Conservation (phyloP, 768 basidiomycete genomes). For the Sporobolomyces roseus region DNA sequence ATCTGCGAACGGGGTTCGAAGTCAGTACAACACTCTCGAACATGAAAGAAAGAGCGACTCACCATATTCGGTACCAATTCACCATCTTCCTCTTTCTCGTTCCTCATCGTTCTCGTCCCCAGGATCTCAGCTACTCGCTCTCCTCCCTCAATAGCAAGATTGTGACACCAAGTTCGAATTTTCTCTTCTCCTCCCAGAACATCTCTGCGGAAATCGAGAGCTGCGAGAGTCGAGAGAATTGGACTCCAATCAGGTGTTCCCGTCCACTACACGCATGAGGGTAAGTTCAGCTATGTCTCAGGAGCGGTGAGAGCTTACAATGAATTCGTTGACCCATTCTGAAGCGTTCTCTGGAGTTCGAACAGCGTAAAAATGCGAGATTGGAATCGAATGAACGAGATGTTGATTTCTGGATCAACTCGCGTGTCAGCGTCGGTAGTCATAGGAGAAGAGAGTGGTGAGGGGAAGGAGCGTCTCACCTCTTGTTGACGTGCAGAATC, state of each 20-base stretch:
- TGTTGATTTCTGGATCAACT: constrained; percentile 15
- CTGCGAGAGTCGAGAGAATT: constrained; percentile 50
- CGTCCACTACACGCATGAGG: constrained; percentile 36
- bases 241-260: constrained; percentile 47
- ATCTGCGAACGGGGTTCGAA: constrained; percentile 11
- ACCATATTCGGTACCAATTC: constrained; percentile 72
- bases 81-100: constrained; percentile 50
- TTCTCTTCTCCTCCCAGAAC: constrained; percentile 66
- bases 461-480: neutral
- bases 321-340: constrained; percentile 16
- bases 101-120: constrained; percentile 63
- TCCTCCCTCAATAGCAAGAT: constrained; percentile 66
- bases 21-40: neutral
- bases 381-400: constrained; percentile 33
- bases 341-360: neutral
- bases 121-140: constrained; percentile 59
- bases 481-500: constrained; percentile 37
- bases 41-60: constrained; percentile 8
- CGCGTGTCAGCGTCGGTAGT: no score
- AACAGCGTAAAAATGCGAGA: constrained; percentile 3
- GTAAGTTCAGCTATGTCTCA: no score
- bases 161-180: constrained; percentile 68
- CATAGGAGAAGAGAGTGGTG: neutral
- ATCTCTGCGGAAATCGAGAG: constrained; percentile 67
- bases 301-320: neutral